Percentiles rank a stretch among this genome's conserved stretches.
Evolutionary conservation across 768 basidiomycete species (phyloP).

Genomic region (Podaxis pistillaris): DNA sequence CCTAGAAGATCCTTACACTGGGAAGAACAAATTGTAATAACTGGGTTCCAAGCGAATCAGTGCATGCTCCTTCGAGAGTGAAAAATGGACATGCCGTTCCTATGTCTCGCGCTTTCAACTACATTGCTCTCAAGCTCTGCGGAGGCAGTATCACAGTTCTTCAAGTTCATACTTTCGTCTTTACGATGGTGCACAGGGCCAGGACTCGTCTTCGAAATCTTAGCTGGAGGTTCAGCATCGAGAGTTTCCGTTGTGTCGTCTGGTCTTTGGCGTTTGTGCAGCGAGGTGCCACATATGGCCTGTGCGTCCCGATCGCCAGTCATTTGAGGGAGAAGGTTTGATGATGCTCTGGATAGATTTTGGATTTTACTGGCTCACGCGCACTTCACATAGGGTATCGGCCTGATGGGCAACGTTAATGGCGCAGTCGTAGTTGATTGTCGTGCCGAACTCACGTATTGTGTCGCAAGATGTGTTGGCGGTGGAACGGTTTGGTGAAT

Average conservation of each 20-base stretch:
- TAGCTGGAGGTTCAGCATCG: neutral
- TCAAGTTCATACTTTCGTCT: neutral
- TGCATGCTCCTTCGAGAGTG: neutral
- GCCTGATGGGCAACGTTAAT: neutral
- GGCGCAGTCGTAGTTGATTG: neutral
- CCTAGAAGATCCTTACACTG: neutral
- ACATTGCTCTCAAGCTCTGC: neutral
- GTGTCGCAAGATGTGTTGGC: neutral
- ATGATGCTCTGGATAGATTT: neutral
- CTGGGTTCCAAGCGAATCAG: neutral
- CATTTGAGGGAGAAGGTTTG: neutral
- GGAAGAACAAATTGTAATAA: constrained; percentile 1
- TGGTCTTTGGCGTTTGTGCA: constrained; percentile 1
- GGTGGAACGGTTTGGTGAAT: neutral
- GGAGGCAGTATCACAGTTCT: neutral
- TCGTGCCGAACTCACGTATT: neutral
- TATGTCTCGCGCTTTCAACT: neutral
- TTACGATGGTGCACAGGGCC: neutral
- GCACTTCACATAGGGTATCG: neutral
- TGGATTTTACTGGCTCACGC: neutral
- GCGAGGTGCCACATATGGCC: neutral
- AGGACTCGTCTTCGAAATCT: constrained; percentile 1
- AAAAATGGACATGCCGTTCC: neutral
- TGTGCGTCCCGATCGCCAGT: neutral
- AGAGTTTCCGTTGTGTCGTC: neutral